These are phyloP conservation scores for Xylaria cubensis DNA, from an alignment of 495 filamentous ascomycete species.

Conservation along the genomic window DNA sequence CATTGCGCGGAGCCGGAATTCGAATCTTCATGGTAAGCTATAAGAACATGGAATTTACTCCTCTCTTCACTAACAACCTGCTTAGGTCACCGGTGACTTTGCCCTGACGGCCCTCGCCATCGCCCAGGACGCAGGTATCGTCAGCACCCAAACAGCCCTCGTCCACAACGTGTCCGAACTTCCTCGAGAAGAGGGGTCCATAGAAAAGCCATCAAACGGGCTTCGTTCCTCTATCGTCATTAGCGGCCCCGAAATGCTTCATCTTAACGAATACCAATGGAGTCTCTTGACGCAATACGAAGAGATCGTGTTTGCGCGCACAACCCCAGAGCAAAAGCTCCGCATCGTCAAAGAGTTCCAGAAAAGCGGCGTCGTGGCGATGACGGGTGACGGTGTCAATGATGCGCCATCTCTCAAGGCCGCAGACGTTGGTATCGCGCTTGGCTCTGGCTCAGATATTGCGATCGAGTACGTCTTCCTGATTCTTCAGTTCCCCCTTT, in stretches of 20 bases:
- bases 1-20: conserved; percentile 66
- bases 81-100: conserved; percentile 72
- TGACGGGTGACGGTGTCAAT: conserved; percentile 82
- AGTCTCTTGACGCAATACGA: conserved; percentile 61
- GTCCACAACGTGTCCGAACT: conserved; percentile 53
- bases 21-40: conserved; percentile 64
- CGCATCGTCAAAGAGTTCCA: conserved; percentile 75
- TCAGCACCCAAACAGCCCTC: conserved; percentile 49
- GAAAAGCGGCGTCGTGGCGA: conserved; percentile 57
- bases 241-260: conserved; percentile 64
- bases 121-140: conserved; percentile 69
- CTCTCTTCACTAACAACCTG: neutral
- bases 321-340: conserved; percentile 78
- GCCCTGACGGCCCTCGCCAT: conserved; percentile 74
- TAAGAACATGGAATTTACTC: neutral
- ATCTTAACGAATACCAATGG: conserved; percentile 64
- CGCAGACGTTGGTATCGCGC: conserved; percentile 80
- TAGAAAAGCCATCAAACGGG: conserved; percentile 27
- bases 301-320: conserved; percentile 72
- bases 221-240: conserved; percentile 51
- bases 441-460: conserved; percentile 80
- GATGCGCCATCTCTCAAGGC: conserved; percentile 77
- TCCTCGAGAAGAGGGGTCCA: conserved; percentile 35
- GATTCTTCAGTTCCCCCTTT: neutral
- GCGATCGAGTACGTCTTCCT: conserved; percentile 58